Evolutionary conservation across 257 asterid genomes (phyloP), one percentile per base, ranked within the genome.

Genomic region (Rehmannia glutinosa): DNA sequence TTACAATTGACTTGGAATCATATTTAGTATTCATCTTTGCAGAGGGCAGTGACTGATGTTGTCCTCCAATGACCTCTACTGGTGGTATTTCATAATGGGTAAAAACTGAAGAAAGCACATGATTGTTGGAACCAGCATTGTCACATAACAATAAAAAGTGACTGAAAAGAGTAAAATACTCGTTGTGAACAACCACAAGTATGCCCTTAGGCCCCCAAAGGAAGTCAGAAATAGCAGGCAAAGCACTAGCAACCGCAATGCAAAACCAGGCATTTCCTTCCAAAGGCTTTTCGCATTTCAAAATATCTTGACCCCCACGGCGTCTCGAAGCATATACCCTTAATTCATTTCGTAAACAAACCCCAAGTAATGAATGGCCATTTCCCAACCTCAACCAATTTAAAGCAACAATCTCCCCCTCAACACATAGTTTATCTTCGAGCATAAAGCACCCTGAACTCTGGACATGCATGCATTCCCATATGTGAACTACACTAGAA

Each of bases 181-280:
- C 60, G 6, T 73, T 74, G 66, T 90, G 96, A 78, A 88, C 84
- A 58, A 83, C 82, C 75, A 86, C 67, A 63, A 81, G 64, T 27
- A 82, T 79, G 59, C 92, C 92, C 70, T 84, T 90, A 58, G 99
- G 96, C 55, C 96, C 97, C 99, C 99, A 93, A 65, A 80, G 86
- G 73, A 93, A 90, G 70, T 88, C 88, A 8, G 73, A 80, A 68
- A 81, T 80, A 55, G 78, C 75, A 68, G 91, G 87, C 72, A 75
- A 36, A 64, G 77, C 80, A 64, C 71, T 78, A 69, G 69, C 74
- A 56, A 67, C 78, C 15, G 97, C 97, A 70, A 90, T 79, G 73
- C 97, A 88, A 35, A 81, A 69, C 97, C 97, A 93, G 60, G 82
- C 68, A 78, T 77, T 81, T 65, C 65, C 84, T 73, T 88, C 88